These are phyloP conservation scores for Collybiopsis confluens DNA, from an alignment of 768 basidiomycete species.

Conservation along the genomic window DNA sequence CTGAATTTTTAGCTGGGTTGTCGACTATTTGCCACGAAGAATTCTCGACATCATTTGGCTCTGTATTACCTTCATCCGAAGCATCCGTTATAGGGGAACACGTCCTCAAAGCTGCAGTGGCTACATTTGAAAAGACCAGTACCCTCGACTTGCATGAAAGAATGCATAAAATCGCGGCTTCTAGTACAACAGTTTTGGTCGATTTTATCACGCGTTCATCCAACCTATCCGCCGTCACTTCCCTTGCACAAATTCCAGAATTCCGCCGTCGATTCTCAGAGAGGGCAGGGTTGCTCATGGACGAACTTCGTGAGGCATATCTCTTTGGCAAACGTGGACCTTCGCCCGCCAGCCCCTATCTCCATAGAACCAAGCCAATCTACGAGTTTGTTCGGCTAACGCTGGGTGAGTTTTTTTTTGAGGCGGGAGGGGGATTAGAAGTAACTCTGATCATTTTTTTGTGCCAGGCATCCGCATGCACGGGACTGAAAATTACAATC, in stretches of 20 bases:
- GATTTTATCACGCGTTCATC: constrained; percentile 49
- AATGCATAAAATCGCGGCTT: constrained; percentile 68
- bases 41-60: constrained; percentile 39
- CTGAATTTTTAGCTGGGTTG: constrained; percentile 50
- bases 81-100: not conserved
- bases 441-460: not conserved
- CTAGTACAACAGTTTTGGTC: constrained; percentile 57
- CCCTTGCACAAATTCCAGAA: constrained; percentile 32
- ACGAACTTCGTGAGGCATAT: constrained; percentile 49
- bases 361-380: constrained; percentile 65
- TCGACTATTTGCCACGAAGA: constrained; percentile 45
- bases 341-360: constrained; percentile 62
- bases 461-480: constrained; percentile 54
- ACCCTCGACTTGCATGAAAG: constrained; percentile 67
- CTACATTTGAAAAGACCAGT: constrained; percentile 56
- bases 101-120: constrained; percentile 1
- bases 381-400: constrained; percentile 75
- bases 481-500: constrained; percentile 65
- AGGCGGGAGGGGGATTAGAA: not conserved
- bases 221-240: constrained; percentile 25
- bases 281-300: constrained; percentile 41
- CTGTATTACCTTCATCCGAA: constrained; percentile 26
- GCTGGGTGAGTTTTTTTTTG: constrained; percentile 39
- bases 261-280: constrained; percentile 54
- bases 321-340: constrained; percentile 53